Evolutionary conservation across 768 basidiomycete species (phyloP).

Genomic region (Hemileccinum rubropunctum): DNA sequence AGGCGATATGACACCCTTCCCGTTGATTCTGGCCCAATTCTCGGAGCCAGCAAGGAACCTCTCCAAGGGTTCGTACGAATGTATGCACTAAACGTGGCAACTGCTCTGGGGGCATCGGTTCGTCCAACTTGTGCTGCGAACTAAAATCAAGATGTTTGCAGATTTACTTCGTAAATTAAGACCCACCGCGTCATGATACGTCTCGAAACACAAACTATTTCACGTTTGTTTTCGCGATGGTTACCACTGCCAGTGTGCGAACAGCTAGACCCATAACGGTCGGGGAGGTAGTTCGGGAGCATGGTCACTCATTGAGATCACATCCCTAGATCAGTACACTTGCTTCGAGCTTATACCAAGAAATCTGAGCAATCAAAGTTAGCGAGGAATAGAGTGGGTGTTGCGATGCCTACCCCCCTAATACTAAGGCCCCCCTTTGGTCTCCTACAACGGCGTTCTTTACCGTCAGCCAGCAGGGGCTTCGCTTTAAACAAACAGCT

Average conservation of each 20-base stretch:
- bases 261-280: constrained; percentile 88
- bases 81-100: constrained; percentile 83
- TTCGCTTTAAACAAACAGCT: constrained; percentile 89
- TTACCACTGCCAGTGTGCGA: constrained; percentile 92
- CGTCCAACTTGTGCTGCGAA: constrained; percentile 79
- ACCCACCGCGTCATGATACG: constrained; percentile 78
- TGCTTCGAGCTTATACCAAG: constrained; percentile 96
- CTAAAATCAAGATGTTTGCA: background rate
- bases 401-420: constrained; percentile 58
- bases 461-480: constrained; percentile 94
- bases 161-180: background rate
- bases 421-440: too few relatives aligned
- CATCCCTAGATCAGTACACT: constrained; percentile 85
- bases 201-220: constrained; percentile 82
- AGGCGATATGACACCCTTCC: constrained; percentile 68
- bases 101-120: constrained; percentile 86
- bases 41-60: constrained; percentile 86
- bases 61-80: constrained; percentile 85
- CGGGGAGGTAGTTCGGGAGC: constrained; percentile 82
- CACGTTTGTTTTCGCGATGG: constrained; percentile 90
- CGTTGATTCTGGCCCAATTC: constrained; percentile 55
- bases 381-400: background rate
- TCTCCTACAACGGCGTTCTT: constrained; percentile 71
- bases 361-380: constrained; percentile 53
- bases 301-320: constrained; percentile 77